Base-by-base conservation (phyloP, 305 asterid species). In the Fraxinus paxiana region DNA sequence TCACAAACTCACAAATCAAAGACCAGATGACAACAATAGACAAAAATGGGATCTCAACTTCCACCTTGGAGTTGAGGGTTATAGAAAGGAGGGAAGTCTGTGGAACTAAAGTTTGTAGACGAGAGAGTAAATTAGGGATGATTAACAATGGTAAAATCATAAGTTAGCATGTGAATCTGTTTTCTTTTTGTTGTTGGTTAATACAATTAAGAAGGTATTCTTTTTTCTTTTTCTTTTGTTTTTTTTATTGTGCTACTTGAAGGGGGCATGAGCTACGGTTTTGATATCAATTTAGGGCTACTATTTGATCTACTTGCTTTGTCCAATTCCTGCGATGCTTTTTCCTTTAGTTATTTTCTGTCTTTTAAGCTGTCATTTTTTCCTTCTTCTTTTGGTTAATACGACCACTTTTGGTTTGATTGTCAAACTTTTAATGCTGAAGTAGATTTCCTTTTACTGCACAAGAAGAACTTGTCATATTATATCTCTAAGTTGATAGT, bases 401-500 rank as follows among this genome's bases (percentile, higher is more conserved):
- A 22, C 15, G 0, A 9, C 15, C 6, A 61, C 33, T 69, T 69
- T 69, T 22, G 38, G 12, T 69, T 69, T 69, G 18, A 69, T 30
- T 69, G 10, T 5, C 38, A 30, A 4, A 67, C 12, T 28, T 28
- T 30, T 30, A 28, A 5, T 67, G 35, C 37, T 24, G 73, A 67
- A 13, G 35, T 65, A 26, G 35, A 65, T 65, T 65, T 3, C 35
- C 35, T 65, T 30, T 28, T 13, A 69, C 38, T 28, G 74, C 41
- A 1, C 22, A 15, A 4, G 31, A 67, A 13, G 41, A 13, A 15
- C 34, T 75, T 28, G 63, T 79, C 79, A 38, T 65, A 72, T 78
- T 72, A 78, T 72, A 78, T 59, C 67, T 78, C 80, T 85, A 79
- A 77, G 61, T 77, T 61, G 67, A 33, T 63, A 69, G 75, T 56